Base-by-base conservation (phyloP, 495 filamentous ascomycete species). In the Gamarada debralockiae region DNA sequence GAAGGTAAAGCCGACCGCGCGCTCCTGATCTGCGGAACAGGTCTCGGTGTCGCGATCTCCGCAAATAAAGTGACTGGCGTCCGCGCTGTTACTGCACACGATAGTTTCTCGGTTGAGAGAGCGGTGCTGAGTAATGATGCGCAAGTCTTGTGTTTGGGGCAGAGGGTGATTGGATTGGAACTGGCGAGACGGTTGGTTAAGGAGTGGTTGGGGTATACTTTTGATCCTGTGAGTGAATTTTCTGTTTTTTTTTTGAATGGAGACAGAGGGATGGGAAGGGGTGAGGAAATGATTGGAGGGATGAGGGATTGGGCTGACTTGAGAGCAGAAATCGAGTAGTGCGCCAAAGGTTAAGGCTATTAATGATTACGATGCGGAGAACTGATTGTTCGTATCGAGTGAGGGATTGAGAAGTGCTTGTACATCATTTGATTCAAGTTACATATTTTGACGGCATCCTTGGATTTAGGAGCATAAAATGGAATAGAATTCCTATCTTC, bases 21-120 rank as follows among this genome's bases (percentile, higher is more conserved):
- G 2, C 76, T 95, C 38, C 78, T 92, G 61, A 90, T 95, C 73
- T 95, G 89, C 71, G 89, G 89, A 10, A 95, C 89, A 3, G 89
- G 89, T 2, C 77, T 95, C 23, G 89, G 89, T 3, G 89, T 95
- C 9, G 89, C 89, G 55, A 95, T 95, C 66, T 70, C 79, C 20
- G 89, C 89, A 64, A 95, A 95, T 74, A 92, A 92, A 22, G 86
- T 92, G 50, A 86, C 83, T 48, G 89, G 89, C 15, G 83, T 95
- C 56, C 76, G 89, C 37, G 89, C 89, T 17, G 89, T 95, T 29
- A 95, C 89, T 27, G 89, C 89, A 7, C 89, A 95, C 70, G 89
- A 95, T 69, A 82, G 81, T 48, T 93, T 89, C 73, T 84, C 79
- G 41, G 88, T 95, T 37, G 89, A 95, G 76, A 73, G 88, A 41